Conservation (phyloP, 1,284 basidiomycete genomes). For the Moesziomyces sp. region DNA sequence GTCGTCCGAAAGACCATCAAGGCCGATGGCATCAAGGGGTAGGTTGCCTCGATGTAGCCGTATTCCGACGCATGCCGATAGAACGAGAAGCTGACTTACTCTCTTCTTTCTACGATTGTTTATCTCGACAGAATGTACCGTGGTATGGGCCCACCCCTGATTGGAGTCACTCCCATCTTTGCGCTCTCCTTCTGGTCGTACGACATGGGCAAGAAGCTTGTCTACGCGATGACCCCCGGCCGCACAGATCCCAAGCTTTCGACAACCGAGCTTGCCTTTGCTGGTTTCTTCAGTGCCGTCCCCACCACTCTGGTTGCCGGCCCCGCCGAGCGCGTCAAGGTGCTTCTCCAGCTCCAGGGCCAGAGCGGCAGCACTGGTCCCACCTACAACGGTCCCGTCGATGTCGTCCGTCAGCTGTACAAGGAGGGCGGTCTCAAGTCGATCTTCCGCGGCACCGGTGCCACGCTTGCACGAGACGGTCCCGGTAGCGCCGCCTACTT, state of each 20-base stretch:
- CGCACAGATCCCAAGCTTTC: conserved; percentile 76
- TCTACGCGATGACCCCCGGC: conserved; percentile 75
- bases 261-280: conserved; percentile 85
- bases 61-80: too few relatives aligned
- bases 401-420: conserved; percentile 91
- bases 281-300: conserved; percentile 93
- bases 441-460: conserved; percentile 91
- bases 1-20: conserved; percentile 90
- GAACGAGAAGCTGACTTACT: not conserved
- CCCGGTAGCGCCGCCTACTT: conserved; percentile 98
- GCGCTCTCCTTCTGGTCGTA: conserved; percentile 99
- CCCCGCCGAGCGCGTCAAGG: conserved; percentile 97
- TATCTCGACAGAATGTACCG: conserved; percentile 80
- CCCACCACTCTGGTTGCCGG: conserved; percentile 92
- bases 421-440: conserved; percentile 91
- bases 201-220: conserved; percentile 90
- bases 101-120: not conserved
- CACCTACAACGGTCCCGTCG: conserved; percentile 89
- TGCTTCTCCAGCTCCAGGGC: conserved; percentile 90
- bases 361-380: conserved; percentile 76
- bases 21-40: conserved; percentile 87
- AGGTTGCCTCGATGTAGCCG: conserved; percentile 48
- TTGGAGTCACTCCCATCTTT: conserved; percentile 98
- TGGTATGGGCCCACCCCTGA: conserved; percentile 92
- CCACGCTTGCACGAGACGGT: conserved; percentile 92